Conservation (phyloP, 352 stramenopile genomes). For the Globisporangium spiculum region DNA sequence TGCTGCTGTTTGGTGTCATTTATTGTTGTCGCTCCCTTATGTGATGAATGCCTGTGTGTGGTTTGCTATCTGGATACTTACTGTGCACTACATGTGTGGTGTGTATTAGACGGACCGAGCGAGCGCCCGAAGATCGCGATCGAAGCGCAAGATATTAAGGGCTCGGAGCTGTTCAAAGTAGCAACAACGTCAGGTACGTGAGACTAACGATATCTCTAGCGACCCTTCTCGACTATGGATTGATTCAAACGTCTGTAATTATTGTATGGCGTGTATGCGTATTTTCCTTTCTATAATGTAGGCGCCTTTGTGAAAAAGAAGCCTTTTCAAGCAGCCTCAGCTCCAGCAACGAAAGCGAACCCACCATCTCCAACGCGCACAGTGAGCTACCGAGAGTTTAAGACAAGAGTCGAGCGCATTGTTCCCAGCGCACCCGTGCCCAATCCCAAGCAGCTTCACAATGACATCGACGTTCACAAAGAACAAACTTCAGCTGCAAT, state of each 20-base stretch:
- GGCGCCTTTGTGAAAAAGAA: not conserved
- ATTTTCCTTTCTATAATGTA: not conserved
- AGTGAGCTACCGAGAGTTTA: slow-evolving; percentile 5
- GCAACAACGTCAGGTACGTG: not conserved
- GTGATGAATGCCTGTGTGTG: not conserved
- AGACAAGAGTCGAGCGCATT: not conserved
- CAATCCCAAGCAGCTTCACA: not conserved
- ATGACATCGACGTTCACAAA: not conserved
- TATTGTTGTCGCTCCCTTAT: not conserved
- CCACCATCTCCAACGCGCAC: slow-evolving; percentile 3
- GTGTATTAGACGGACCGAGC: slow-evolving; percentile 32
- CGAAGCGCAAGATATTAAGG: slow-evolving; percentile 55
- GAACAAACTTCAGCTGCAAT: not conserved
- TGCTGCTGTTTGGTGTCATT: not conserved
- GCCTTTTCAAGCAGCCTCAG: not conserved
- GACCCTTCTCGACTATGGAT: too few species aligned
- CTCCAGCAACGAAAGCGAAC: not conserved
- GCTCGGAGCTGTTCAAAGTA: slow-evolving; percentile 31
- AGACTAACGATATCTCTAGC: not conserved
- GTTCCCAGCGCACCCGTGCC: not conserved
- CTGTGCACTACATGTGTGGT: not conserved
- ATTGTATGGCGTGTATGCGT: too few species aligned
- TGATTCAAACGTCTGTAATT: too few species aligned
- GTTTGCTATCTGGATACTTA: not conserved
- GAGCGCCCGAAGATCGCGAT: slow-evolving; percentile 46